Conservation (phyloP, 352 stramenopile genomes). For the Globisporangium uncinulatum region DNA sequence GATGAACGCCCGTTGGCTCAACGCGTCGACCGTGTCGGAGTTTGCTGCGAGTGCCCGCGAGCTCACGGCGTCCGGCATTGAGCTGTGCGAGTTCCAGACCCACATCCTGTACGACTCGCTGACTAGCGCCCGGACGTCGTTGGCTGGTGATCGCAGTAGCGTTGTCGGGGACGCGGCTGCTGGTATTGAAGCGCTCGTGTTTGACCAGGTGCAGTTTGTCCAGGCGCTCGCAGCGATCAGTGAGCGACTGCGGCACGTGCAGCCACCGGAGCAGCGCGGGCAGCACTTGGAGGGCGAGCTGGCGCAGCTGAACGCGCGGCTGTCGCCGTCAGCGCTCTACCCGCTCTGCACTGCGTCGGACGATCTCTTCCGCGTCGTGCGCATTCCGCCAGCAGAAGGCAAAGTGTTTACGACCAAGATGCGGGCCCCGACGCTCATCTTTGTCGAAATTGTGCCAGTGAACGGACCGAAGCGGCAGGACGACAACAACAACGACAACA, state of each 20-base stretch:
- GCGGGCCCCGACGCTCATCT: slow-evolving; percentile 71
- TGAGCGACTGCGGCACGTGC: slow-evolving; percentile 58
- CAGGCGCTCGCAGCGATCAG: slow-evolving; percentile 67
- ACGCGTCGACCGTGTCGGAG: slow-evolving; percentile 35
- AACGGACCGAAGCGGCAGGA: slow-evolving; percentile 29
- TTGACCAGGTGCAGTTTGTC: slow-evolving; percentile 73
- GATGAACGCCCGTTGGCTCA: slow-evolving; percentile 55
- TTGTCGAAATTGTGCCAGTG: slow-evolving; percentile 64
- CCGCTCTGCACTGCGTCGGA: slow-evolving; percentile 67
- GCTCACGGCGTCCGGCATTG: slow-evolving; percentile 32
- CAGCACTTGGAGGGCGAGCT: slow-evolving; percentile 45
- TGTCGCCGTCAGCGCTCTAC: slow-evolving; percentile 60
- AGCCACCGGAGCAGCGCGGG: slow-evolving; percentile 44
- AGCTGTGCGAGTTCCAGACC: slow-evolving; percentile 68
- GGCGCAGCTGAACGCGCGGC: slow-evolving; percentile 42
- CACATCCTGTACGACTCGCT: slow-evolving; percentile 69
- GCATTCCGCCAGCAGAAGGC: slow-evolving; percentile 64
- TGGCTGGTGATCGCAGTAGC: not conserved
- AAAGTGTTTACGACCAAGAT: slow-evolving; percentile 87
- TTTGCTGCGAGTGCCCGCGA: slow-evolving; percentile 50
- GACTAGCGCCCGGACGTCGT: not conserved
- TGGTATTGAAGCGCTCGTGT: slow-evolving; percentile 49
- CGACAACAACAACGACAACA: slow-evolving; percentile 19
- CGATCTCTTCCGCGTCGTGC: slow-evolving; percentile 64
- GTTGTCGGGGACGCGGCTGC: slow-evolving; percentile 14